Base-by-base conservation (phyloP, 2,329 filamentous ascomycete species). In the Drechslera avenae region DNA sequence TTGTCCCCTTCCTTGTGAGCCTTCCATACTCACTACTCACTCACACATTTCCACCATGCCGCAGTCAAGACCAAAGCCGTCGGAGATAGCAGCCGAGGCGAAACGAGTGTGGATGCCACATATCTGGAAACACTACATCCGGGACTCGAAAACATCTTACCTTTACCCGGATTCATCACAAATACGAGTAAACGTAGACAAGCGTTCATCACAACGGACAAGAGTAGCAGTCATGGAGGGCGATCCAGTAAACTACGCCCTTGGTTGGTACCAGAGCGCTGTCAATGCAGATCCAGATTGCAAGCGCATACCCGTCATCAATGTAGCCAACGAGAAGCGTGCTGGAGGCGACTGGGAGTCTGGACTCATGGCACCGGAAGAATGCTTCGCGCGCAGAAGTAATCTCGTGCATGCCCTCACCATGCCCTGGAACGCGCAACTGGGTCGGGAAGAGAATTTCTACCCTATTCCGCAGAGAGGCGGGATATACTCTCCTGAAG, bases 311-410 rank as follows among this genome's bases (percentile, higher is more conserved):
- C 85, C 86, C 0, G 86, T 90, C 51, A 83, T 90, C 55, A 90
- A 87, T 59, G 83, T 85, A 47, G 89, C 89, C 39, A 90, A 91
- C 73, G 88, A 91, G 69, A 88, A 87, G 66, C 80, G 87, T 31
- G 81, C 88, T 0, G 89, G 89, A 8, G 89, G 89, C n/a, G 88
- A 91, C 67, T 92, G 89, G 89, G 88, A 91, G 62, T 87, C 78
- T 30, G 82, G 81, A 8, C 75, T 82, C 10, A 79, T 83, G 59
- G 84, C 84, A 26, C 85, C 85, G 44, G 86, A 89, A 75, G 89
- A 91, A 72, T 86, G 86, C 59, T 81, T 92, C 31, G 89, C 88
- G 64, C 81, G 88, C 53, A 80, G 89, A 60, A 90, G 87, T 75
- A 91, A 87, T 57, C 81, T 92, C 28, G 86, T 86, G 5, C 84